phyloP scores from a whole-genome alignment of 345 rosid genomes.

The Capsella bursapastoris region DNA sequence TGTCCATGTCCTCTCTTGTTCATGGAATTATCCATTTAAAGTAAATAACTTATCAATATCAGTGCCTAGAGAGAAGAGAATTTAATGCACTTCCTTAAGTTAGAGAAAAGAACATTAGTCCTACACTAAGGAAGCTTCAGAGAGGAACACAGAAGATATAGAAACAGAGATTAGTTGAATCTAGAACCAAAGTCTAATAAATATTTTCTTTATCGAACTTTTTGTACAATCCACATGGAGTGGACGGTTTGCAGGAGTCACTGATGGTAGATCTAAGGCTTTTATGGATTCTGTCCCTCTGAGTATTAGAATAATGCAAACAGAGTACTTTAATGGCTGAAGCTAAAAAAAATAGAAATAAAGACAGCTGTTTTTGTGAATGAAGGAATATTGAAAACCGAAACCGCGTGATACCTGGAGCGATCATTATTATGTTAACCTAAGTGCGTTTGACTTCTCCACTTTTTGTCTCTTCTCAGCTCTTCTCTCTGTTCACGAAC shows the following conservation, averaged over 20 bases:
- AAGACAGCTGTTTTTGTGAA: constrained; percentile 43
- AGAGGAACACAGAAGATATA: constrained; percentile 36
- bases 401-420: constrained; percentile 44
- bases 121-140: constrained; percentile 46
- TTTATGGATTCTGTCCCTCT: constrained; percentile 30
- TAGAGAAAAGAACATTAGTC: constrained; percentile 25
- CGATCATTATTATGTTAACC: constrained; percentile 35
- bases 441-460: constrained; percentile 34
- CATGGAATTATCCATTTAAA: constrained; percentile 63
- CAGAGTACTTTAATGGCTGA: constrained; percentile 31
- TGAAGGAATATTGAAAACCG: constrained; percentile 29
- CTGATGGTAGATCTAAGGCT: constrained; percentile 39
- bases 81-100: constrained; percentile 37
- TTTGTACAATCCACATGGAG: constrained; percentile 38
- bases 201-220: constrained; percentile 23
- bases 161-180: constrained; percentile 36
- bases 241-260: constrained; percentile 34
- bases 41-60: constrained; percentile 23
- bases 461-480: constrained; percentile 35
- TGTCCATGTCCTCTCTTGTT: constrained; percentile 62
- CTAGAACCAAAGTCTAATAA: constrained; percentile 26
- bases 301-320: constrained; percentile 36
- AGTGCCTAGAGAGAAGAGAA: constrained; percentile 3
- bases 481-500: constrained; percentile 27
- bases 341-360: constrained; percentile 7